Evolutionary conservation across 805 yeast species (phyloP).

Genomic region (Candida xiaguanensis): DNA sequence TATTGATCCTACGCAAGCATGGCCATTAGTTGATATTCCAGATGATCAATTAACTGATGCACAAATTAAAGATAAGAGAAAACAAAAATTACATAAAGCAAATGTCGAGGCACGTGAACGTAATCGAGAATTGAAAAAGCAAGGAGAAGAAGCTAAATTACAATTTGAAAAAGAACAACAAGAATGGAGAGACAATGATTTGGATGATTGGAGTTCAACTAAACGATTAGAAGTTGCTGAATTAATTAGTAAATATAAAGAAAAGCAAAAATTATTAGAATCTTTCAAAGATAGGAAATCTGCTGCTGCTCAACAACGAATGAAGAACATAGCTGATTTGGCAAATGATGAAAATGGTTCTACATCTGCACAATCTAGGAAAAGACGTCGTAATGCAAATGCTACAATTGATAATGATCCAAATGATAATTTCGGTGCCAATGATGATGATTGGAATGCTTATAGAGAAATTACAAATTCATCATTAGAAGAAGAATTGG

Average conservation of each 20-base stretch:
- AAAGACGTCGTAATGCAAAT: constrained; percentile 42
- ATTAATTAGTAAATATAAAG: constrained; percentile 61
- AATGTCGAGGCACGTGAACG: constrained; percentile 85
- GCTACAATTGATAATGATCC: constrained; percentile 85
- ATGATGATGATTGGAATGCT: constrained; percentile 93
- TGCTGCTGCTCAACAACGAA: constrained; percentile 84
- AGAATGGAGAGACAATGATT: constrained; percentile 72
- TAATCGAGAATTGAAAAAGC: constrained; percentile 73
- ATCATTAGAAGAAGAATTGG: constrained; percentile 77
- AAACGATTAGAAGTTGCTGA: constrained; percentile 59
- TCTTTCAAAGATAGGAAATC: constrained; percentile 88
- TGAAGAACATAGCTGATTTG: constrained; percentile 84
- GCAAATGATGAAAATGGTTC: constrained; percentile 65
- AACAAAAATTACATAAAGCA: constrained; percentile 78
- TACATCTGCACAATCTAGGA: constrained; percentile 46
- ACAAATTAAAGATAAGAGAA: constrained; percentile 80
- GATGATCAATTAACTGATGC: constrained; percentile 81
- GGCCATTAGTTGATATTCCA: constrained; percentile 76
- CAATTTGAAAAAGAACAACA: constrained; percentile 63
- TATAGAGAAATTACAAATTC: constrained; percentile 77
- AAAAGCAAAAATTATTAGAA: constrained; percentile 63
- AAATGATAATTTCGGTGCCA: constrained; percentile 90
- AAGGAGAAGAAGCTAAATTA: constrained; percentile 56
- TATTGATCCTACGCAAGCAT: constrained; percentile 51
- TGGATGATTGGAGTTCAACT: constrained; percentile 74